Evolutionary conservation across 352 stramenopile genomes (phyloP).

Genomic region (Phytophthora citrophthora): DNA sequence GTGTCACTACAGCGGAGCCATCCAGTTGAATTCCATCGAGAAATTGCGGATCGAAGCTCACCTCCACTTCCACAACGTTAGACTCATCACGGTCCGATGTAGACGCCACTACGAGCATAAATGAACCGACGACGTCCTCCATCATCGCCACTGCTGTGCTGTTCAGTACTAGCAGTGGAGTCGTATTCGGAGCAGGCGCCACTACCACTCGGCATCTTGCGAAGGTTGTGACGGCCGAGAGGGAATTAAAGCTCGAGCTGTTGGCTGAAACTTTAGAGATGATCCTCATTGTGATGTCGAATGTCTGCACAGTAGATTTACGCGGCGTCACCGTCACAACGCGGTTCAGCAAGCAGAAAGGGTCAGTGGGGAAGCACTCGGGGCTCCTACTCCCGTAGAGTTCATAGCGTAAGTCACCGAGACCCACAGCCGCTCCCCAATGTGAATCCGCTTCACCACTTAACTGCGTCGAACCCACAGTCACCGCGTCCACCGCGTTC

Average conservation of each 20-base stretch:
- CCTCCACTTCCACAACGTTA: slow-evolving; percentile 50
- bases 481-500: slow-evolving; percentile 21
- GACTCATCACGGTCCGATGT: slow-evolving; percentile 58
- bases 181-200: slow-evolving; percentile 41
- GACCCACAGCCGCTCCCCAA: slow-evolving; percentile 12
- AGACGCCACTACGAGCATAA: slow-evolving; percentile 44
- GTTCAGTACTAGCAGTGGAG: slow-evolving; percentile 39
- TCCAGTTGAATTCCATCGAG: slow-evolving; percentile 42
- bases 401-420: slow-evolving; percentile 27
- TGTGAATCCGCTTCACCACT: slow-evolving; percentile 8
- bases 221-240: slow-evolving; percentile 31
- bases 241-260: slow-evolving; percentile 22
- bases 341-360: slow-evolving; percentile 23
- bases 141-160: slow-evolving; percentile 26
- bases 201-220: slow-evolving; percentile 45
- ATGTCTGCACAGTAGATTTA: slow-evolving; percentile 45
- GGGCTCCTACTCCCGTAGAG: slow-evolving; percentile 17
- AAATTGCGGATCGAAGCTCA: slow-evolving; percentile 39
- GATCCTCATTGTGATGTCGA: slow-evolving; percentile 43
- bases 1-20: slow-evolving; percentile 17
- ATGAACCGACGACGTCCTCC: slow-evolving; percentile 41
- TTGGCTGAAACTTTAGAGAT: slow-evolving; percentile 26
- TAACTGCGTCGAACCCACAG: slow-evolving; percentile 16
- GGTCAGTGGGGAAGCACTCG: slow-evolving; percentile 14
- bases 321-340: slow-evolving; percentile 40